Evolutionary conservation across 306 rosid genomes (phyloP).

Genomic region (Quercus glauca): DNA sequence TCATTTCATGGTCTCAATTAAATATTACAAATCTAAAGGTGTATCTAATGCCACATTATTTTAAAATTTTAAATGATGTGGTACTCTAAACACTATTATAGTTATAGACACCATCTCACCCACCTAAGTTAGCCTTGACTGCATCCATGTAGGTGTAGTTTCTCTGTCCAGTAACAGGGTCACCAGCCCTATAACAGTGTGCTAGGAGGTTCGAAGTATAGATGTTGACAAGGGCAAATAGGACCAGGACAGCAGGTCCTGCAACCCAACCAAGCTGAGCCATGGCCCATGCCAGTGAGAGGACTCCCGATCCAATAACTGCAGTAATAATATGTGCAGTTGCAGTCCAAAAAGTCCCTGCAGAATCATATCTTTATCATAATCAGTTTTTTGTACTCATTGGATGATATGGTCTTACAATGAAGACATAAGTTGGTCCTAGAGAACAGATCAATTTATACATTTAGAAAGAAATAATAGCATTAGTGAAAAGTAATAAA

Average conservation of each 20-base stretch:
- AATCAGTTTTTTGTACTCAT: neutral
- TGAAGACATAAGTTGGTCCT: neutral
- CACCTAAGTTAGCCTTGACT: constrained; percentile 69
- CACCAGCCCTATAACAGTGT: constrained; percentile 55
- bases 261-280: constrained; percentile 80
- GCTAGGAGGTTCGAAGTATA: constrained; percentile 59
- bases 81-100: neutral
- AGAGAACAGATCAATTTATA: neutral
- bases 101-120: neutral
- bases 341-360: constrained; percentile 76
- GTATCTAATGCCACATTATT: too few relatives aligned
- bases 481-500: too few relatives aligned
- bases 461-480: too few relatives aligned
- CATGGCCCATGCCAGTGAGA: constrained; percentile 74
- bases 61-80: too few relatives aligned
- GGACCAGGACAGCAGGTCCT: constrained; percentile 55
- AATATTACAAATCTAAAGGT: too few relatives aligned
- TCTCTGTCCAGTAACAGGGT: constrained; percentile 56
- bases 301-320: constrained; percentile 75
- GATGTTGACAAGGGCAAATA: constrained; percentile 61
- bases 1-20: too few relatives aligned
- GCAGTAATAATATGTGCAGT: constrained; percentile 75
- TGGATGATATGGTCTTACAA: neutral
- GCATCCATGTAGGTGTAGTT: constrained; percentile 82
- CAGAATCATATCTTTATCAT: neutral